Percentiles rank a stretch among this genome's conserved stretches.
phyloP scores from a whole-genome alignment of 192 early-diverging fungal genomes.

The Mortierella hygrophila region DNA sequence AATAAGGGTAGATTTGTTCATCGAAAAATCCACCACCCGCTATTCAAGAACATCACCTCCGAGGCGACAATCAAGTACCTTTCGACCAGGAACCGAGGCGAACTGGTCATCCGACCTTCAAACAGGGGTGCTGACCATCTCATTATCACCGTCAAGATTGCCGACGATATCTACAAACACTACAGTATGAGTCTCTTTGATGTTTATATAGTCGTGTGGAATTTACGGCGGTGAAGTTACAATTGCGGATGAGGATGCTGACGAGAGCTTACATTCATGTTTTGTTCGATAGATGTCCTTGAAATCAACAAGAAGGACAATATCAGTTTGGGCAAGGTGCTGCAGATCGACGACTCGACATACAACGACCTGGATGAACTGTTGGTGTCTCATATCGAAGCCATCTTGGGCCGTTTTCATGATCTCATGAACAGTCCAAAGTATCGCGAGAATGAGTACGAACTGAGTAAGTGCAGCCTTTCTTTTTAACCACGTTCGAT shows the following conservation, averaged over 20 bases:
- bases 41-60: constrained; percentile 81
- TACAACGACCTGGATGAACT: constrained; percentile 94
- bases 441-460: constrained; percentile 73
- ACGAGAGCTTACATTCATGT: neutral
- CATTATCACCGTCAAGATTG: constrained; percentile 95
- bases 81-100: constrained; percentile 75
- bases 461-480: constrained; percentile 67
- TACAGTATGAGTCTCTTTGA: constrained; percentile 63
- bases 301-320: constrained; percentile 80
- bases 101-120: constrained; percentile 91
- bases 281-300: constrained; percentile 67
- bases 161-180: constrained; percentile 88
- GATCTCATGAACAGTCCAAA: constrained; percentile 82
- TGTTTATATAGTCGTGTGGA: no score
- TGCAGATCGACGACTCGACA: constrained; percentile 74
- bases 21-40: constrained; percentile 86
- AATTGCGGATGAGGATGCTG: neutral
- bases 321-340: constrained; percentile 73
- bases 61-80: constrained; percentile 83
- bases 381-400: constrained; percentile 91
- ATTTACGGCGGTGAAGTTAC: neutral
- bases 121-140: constrained; percentile 88
- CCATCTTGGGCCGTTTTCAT: constrained; percentile 78
- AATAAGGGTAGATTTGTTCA: constrained; percentile 36
- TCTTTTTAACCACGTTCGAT: neutral